Conservation (phyloP, 2,329 filamentous ascomycete species). For the Dothideomycetidae sp. region DNA sequence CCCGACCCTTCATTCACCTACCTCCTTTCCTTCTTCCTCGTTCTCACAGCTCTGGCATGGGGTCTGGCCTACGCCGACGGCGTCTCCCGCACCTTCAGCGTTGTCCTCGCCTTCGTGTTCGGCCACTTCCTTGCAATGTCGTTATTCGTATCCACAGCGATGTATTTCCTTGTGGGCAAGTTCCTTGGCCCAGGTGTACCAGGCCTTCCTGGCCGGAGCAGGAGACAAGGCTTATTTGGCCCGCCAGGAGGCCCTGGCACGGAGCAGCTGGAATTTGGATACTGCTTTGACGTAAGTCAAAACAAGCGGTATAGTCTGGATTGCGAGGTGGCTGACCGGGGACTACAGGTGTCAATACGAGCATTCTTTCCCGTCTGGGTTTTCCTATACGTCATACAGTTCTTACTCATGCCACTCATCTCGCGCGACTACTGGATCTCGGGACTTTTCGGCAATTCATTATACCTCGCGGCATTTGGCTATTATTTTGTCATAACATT, state of each 20-base stretch:
- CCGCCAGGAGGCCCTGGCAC: conserved; percentile 34
- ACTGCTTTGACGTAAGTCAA: conserved; percentile 50
- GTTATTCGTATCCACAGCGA: conserved; percentile 44
- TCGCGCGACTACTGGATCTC: conserved; percentile 41
- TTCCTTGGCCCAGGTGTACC: conserved; percentile 45
- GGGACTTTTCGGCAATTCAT: conserved; percentile 48
- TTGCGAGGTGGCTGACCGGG: conserved; percentile 3
- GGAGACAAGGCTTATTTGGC: conserved; percentile 44
- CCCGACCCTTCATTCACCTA: conserved; percentile 58
- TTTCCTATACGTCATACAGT: conserved; percentile 53
- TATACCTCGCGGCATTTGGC: conserved; percentile 50
- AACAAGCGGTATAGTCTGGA: neutral
- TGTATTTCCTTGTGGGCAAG: conserved; percentile 49
- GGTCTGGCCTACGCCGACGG: conserved; percentile 40
- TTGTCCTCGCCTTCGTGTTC: conserved; percentile 36
- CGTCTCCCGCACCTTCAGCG: conserved; percentile 28
- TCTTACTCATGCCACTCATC: conserved; percentile 49
- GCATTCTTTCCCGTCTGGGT: conserved; percentile 55
- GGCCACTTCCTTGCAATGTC: conserved; percentile 49
- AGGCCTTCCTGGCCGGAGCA: conserved; percentile 36
- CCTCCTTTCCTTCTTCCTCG: conserved; percentile 50
- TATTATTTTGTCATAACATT: conserved; percentile 59
- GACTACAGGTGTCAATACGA: conserved; percentile 42
- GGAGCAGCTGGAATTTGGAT: conserved; percentile 53
- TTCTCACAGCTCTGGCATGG: conserved; percentile 41